Percentiles rank a stretch among this genome's conserved stretches.
Evolutionary conservation across 2,329 filamentous ascomycete genomes (phyloP).

Genomic region (Xylariomycetidae sp.): DNA sequence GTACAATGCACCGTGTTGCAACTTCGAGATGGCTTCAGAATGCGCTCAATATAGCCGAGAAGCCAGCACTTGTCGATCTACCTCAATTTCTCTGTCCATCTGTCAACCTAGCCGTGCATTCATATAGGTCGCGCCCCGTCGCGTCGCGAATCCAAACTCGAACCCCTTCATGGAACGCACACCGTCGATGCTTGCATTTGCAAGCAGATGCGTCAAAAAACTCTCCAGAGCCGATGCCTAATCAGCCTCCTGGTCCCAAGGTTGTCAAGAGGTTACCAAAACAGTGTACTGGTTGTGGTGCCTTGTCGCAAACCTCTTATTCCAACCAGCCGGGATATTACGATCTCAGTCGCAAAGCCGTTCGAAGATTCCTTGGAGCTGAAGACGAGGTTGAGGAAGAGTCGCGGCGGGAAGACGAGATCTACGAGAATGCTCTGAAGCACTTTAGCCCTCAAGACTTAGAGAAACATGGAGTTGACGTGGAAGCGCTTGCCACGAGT

Average conservation of each 20-base stretch:
- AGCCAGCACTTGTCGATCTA: slow-evolving; percentile 31
- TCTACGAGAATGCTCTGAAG: slow-evolving; percentile 43
- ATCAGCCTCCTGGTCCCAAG: not conserved
- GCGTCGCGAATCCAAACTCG: slow-evolving; percentile 7
- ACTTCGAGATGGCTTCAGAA: slow-evolving; percentile 38
- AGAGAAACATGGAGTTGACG: slow-evolving; percentile 41
- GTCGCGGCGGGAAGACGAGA: slow-evolving; percentile 36
- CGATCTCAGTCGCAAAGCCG: slow-evolving; percentile 44
- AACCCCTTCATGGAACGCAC: slow-evolving; percentile 16
- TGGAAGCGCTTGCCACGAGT: slow-evolving; percentile 31
- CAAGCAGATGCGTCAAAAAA: slow-evolving; percentile 12
- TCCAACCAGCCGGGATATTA: slow-evolving; percentile 53
- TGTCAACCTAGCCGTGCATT: slow-evolving; percentile 28
- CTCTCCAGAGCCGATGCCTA: not conserved
- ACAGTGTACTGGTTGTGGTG: slow-evolving; percentile 62
- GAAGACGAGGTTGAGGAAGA: slow-evolving; percentile 19
- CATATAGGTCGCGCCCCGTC: slow-evolving; percentile 20
- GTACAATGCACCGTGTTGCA: slow-evolving; percentile 40
- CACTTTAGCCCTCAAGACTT: slow-evolving; percentile 37
- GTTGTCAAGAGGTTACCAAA: slow-evolving; percentile 41
- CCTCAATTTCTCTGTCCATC: slow-evolving; percentile 47
- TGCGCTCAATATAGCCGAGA: slow-evolving; percentile 38
- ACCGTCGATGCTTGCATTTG: slow-evolving; percentile 24
- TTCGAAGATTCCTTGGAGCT: slow-evolving; percentile 42
- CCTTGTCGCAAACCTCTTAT: slow-evolving; percentile 53